These are phyloP conservation scores for Thymus mandschuricus DNA, from an alignment of 257 asterid genomes.

Conservation along the genomic window DNA sequence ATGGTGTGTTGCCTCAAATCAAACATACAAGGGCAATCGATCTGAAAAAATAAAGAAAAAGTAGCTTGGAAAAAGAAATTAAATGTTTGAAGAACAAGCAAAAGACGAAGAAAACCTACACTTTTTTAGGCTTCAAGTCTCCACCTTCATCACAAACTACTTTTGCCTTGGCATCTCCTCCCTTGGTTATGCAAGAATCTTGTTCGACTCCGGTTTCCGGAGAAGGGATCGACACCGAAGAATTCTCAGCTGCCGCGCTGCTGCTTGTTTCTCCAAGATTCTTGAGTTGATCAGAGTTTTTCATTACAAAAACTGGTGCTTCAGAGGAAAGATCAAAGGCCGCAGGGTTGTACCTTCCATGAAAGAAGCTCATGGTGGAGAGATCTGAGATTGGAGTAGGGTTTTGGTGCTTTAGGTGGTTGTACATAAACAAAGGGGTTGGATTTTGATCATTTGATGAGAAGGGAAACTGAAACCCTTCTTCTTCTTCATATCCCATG, in stretches of 20 bases:
- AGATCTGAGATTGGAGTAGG: conserved; percentile 35
- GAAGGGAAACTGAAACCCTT: conserved; percentile 49
- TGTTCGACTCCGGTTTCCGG: conserved; percentile 58
- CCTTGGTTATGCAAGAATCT: conserved; percentile 49
- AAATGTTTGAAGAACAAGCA: no score
- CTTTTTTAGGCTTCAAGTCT: conserved; percentile 53
- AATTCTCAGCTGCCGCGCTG: conserved; percentile 35
- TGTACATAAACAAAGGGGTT: conserved; percentile 34
- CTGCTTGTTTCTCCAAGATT: conserved; percentile 27
- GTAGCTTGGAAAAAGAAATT: no score
- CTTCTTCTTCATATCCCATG: conserved; percentile 36
- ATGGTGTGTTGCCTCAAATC: not conserved
- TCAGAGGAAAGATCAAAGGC: conserved; percentile 47
- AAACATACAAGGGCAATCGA: not conserved
- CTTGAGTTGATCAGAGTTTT: not conserved
- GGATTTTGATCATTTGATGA: conserved; percentile 21
- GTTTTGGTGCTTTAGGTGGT: conserved; percentile 36
- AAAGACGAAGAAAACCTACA: conserved; percentile 43
- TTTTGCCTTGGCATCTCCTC: conserved; percentile 32
- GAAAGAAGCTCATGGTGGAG: conserved; percentile 51
- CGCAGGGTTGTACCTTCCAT: conserved; percentile 48
- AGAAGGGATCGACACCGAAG: conserved; percentile 45
- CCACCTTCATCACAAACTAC: conserved; percentile 39
- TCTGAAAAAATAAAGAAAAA: no score
- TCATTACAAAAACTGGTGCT: not conserved